These are phyloP conservation scores for Candida sp. DNA, from an alignment of 1,139 yeast species.

Conservation along the genomic window DNA sequence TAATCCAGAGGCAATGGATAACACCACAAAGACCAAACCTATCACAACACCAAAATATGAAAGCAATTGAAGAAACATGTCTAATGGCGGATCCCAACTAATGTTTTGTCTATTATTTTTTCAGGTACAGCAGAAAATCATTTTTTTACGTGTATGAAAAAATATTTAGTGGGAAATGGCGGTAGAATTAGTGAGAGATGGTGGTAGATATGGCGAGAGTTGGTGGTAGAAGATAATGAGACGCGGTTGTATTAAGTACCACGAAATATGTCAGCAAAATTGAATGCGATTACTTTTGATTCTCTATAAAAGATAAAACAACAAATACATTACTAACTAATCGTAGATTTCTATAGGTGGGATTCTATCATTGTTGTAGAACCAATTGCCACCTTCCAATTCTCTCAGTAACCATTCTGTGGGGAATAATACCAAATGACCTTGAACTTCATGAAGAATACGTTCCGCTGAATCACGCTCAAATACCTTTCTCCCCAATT, in stretches of 20 bases:
- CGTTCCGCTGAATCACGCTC: conserved; percentile 77
- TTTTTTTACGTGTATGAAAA: neutral
- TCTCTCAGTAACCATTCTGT: conserved; percentile 87
- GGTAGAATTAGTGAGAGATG: too few relatives aligned
- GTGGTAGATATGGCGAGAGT: too few relatives aligned
- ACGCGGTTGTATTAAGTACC: too few relatives aligned
- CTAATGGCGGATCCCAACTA: too few relatives aligned
- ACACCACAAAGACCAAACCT: conserved; percentile 69
- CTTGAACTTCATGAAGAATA: conserved; percentile 72
- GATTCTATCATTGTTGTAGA: conserved; percentile 85
- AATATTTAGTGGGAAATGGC: too few relatives aligned
- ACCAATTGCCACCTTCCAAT: conserved; percentile 91
- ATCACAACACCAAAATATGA: conserved; percentile 68
- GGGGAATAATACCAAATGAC: conserved; percentile 88
- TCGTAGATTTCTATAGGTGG: conserved; percentile 97
- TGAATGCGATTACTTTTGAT: neutral
- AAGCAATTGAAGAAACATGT: conserved; percentile 39
- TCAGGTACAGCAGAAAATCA: too few relatives aligned
- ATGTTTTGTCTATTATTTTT: too few relatives aligned
- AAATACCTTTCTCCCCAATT: conserved; percentile 49
- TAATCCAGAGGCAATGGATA: conserved; percentile 75
- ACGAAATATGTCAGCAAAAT: neutral
- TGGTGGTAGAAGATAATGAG: too few relatives aligned
- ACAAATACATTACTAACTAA: conserved; percentile 18
- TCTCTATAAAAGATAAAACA: too few relatives aligned